phyloP scores from a whole-genome alignment of 177 flowering plant species.

The Vitis hybrid region DNA sequence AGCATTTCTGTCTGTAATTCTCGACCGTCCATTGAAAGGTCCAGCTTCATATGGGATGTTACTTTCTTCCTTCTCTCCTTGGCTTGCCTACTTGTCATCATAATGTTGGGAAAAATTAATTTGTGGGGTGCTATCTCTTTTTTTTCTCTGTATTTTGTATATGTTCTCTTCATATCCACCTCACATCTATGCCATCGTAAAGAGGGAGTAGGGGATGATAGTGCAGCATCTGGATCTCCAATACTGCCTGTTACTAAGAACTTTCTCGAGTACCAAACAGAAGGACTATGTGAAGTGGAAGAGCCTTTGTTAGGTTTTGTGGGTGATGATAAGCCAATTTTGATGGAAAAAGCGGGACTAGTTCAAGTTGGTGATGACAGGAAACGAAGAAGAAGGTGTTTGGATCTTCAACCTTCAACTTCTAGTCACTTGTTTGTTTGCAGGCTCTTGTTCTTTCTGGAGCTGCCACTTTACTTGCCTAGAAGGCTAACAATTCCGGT shows the following conservation, averaged over 20 bases:
- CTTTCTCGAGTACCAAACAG: neutral
- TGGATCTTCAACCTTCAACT: conserved; percentile 17
- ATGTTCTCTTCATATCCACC: conserved; percentile 48
- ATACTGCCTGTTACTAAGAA: neutral
- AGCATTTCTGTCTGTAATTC: conserved; percentile 35
- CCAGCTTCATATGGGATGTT: conserved; percentile 67
- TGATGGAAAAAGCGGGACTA: conserved; percentile 20
- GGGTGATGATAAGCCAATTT: conserved; percentile 31
- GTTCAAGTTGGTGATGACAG: neutral
- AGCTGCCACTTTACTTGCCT: conserved; percentile 68
- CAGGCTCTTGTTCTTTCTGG: conserved; percentile 32
- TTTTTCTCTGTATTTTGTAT: conserved; percentile 56
- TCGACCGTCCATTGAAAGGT: conserved; percentile 32
- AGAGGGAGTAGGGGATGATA: conserved; percentile 4
- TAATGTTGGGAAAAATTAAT: conserved; percentile 52
- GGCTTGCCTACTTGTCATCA: conserved; percentile 39
- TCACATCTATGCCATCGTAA: conserved; percentile 13
- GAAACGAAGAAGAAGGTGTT: conserved; percentile 8
- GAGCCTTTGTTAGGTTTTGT: conserved; percentile 7
- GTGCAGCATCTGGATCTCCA: neutral
- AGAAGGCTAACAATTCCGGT: conserved; percentile 86
- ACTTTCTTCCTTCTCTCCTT: conserved; percentile 53
- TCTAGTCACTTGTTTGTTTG: conserved; percentile 20
- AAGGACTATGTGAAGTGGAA: neutral
- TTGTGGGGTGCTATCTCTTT: conserved; percentile 64